phyloP scores from a whole-genome alignment of 371 early-diverging fungal species.

The Mucor indicus region DNA sequence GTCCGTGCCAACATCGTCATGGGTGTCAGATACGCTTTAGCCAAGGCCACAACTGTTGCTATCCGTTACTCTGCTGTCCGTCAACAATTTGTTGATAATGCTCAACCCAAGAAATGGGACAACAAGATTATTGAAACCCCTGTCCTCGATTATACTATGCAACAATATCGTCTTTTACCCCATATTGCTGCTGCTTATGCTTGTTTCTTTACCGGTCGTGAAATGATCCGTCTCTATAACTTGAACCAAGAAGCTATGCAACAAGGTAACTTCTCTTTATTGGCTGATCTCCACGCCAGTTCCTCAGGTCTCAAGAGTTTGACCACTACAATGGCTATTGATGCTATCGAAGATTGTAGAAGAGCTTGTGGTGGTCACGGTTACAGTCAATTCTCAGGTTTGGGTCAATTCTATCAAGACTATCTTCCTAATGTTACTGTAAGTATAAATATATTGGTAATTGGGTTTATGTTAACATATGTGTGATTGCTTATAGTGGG shows the following conservation, averaged over 20 bases:
- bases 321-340: conserved; percentile 67
- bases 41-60: conserved; percentile 49
- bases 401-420: conserved; percentile 67
- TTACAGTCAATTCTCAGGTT: conserved; percentile 71
- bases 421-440: conserved; percentile 60
- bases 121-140: conserved; percentile 57
- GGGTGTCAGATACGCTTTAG: conserved; percentile 50
- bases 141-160: conserved; percentile 74
- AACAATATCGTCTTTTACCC: conserved; percentile 73
- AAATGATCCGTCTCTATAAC: conserved; percentile 61
- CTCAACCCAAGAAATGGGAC: conserved; percentile 36
- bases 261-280: conserved; percentile 46
- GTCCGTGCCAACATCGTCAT: conserved; percentile 67
- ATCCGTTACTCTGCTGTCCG: conserved; percentile 50
- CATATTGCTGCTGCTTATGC: conserved; percentile 72
- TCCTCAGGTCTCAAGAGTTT: conserved; percentile 83
- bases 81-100: conserved; percentile 47
- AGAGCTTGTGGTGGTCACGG: conserved; percentile 84
- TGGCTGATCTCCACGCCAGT: conserved; percentile 84
- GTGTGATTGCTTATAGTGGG: conserved; percentile 40
- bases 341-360: conserved; percentile 75
- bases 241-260: conserved; percentile 55
- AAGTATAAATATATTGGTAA: too few species aligned
- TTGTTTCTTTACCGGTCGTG: conserved; percentile 63
- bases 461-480: too few species aligned